Evolutionary conservation across 257 asterid species (phyloP).

Genomic region (Ilex asprella): DNA sequence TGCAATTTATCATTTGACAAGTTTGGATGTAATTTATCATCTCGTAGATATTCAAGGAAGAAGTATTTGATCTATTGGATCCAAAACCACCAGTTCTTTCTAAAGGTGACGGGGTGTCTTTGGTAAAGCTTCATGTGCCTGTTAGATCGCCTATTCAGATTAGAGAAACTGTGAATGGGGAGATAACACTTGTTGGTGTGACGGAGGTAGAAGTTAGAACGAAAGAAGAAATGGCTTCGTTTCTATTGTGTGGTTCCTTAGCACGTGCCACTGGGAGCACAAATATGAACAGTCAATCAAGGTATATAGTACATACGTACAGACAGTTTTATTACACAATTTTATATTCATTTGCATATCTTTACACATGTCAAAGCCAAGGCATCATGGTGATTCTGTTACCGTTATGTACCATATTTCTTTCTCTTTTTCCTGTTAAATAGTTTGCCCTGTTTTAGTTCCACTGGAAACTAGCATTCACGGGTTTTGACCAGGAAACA

Average conservation of each 20-base stretch:
- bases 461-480: no score
- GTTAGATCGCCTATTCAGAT: conserved; percentile 90
- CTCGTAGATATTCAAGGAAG: conserved; percentile 89
- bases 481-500: no score
- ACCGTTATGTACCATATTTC: no score
- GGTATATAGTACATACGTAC: conserved; percentile 44
- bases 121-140: conserved; percentile 38
- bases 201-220: conserved; percentile 89
- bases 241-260: conserved; percentile 72
- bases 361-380: no score
- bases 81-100: conserved; percentile 25
- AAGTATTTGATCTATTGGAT: conserved; percentile 83
- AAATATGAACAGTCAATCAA: conserved; percentile 93
- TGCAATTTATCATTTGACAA: no score
- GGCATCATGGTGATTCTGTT: no score
- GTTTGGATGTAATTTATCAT: neutral
- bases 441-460: no score
- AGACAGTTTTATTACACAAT: no score
- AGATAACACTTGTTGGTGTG: conserved; percentile 90
- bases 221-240: conserved; percentile 88
- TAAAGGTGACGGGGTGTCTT: conserved; percentile 30
- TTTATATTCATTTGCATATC: no score
- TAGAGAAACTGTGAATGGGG: conserved; percentile 81
- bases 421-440: no score
- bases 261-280: conserved; percentile 98